Percentiles rank a stretch among this genome's conserved stretches.
Conservation (phyloP, 2,329 filamentous ascomycete species). For the Ophiosphaerella narmari region DNA sequence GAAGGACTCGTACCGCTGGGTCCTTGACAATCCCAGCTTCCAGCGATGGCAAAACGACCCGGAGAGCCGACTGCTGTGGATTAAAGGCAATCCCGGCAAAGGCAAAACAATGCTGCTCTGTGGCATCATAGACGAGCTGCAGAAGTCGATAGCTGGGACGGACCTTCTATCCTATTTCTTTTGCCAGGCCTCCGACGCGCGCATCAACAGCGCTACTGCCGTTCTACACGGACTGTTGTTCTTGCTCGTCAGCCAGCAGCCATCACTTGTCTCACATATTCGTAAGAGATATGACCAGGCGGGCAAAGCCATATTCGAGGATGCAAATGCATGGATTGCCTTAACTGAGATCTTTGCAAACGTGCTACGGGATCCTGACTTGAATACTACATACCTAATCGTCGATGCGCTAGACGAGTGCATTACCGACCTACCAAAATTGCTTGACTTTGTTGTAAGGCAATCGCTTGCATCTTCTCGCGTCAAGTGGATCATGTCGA, state of each 20-base stretch:
- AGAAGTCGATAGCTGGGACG: constrained; percentile 12
- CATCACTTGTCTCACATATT: background rate
- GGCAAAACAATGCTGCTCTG: background rate
- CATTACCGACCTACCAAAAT: background rate
- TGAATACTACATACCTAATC: constrained; percentile 1
- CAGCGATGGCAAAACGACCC: no score
- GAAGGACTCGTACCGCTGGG: no score
- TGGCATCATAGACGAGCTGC: constrained; percentile 15
- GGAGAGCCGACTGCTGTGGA: no score
- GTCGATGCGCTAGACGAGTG: constrained; percentile 13
- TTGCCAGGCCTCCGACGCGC: constrained; percentile 25
- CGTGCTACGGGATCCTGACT: constrained; percentile 47
- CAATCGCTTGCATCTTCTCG: constrained; percentile 12
- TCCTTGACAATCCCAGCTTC: no score
- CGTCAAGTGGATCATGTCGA: constrained; percentile 2
- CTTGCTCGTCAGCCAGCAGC: constrained; percentile 38
- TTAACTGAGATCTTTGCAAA: constrained; percentile 39
- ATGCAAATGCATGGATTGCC: constrained; percentile 6
- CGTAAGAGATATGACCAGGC: background rate
- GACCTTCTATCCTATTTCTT: constrained; percentile 31
- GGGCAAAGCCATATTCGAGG: constrained; percentile 1
- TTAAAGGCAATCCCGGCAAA: background rate
- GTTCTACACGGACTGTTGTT: constrained; percentile 52
- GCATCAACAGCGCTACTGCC: constrained; percentile 17
- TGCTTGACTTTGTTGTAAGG: constrained; percentile 4